Evolutionary conservation across 805 yeast species (phyloP).

Genomic region (Priceomyces haplophilus): DNA sequence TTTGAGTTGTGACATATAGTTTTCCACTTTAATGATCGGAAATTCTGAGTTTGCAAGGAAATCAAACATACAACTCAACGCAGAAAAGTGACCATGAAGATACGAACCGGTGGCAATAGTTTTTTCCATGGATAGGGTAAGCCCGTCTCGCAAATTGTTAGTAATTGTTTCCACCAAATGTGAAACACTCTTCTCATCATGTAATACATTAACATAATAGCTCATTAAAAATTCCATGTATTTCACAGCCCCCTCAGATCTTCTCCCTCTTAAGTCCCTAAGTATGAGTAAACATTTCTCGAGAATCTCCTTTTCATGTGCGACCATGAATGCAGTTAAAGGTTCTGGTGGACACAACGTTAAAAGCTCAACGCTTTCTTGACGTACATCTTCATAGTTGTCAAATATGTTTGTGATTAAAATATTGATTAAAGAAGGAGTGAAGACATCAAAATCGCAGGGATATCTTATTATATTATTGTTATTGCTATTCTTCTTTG

Average conservation of each 20-base stretch:
- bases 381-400: conserved; percentile 76
- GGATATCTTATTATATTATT: conserved; percentile 5
- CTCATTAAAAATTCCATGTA: conserved; percentile 51
- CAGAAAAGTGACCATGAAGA: conserved; percentile 69
- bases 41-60: conserved; percentile 11
- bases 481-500: background rate
- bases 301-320: conserved; percentile 14
- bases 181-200: conserved; percentile 13
- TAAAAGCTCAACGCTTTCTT: conserved; percentile 44
- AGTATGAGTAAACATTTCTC: conserved; percentile 25
- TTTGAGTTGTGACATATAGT: conserved; percentile 14
- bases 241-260: conserved; percentile 78
- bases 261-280: conserved; percentile 50
- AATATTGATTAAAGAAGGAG: conserved; percentile 38
- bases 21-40: background rate
- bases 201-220: conserved; percentile 22
- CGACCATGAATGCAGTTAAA: conserved; percentile 7
- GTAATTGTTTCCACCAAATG: conserved; percentile 31
- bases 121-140: conserved; percentile 12
- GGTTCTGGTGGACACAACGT: conserved; percentile 38
- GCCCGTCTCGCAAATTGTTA: conserved; percentile 27
- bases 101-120: conserved; percentile 30
- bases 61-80: conserved; percentile 47
- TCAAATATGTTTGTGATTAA: conserved; percentile 63
- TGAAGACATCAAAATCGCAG: conserved; percentile 5